Percentiles rank a stretch among this genome's conserved stretches.
Conservation (phyloP, 148 eudicot genomes). For the Selenicereus undatus region DNA sequence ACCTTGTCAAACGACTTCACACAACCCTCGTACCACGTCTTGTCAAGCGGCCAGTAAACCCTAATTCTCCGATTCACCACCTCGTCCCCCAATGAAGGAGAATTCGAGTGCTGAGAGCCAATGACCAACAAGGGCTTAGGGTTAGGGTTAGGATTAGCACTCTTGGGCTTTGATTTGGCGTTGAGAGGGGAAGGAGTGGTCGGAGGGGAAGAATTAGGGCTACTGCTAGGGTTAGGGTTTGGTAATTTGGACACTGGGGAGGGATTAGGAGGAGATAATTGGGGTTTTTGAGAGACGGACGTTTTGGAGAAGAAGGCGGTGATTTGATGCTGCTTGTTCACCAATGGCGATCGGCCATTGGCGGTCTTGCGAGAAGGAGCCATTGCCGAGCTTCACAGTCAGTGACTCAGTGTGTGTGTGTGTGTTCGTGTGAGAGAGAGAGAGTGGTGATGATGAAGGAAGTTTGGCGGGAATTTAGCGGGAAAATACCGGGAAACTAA, state of each 20-base stretch:
- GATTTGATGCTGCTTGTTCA: constrained; percentile 84
- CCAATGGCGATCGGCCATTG: constrained; percentile 85
- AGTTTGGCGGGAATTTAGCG: not conserved
- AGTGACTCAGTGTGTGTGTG: not conserved
- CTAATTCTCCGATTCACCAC: constrained; percentile 53
- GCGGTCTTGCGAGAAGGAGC: constrained; percentile 47
- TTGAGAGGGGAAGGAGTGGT: constrained; percentile 63
- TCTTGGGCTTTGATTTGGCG: constrained; percentile 33
- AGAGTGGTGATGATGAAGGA: not conserved
- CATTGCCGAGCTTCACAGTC: constrained; percentile 29
- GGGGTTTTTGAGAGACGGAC: constrained; percentile 23
- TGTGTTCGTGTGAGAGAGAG: not conserved
- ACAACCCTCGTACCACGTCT: constrained; percentile 73
- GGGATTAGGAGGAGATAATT: constrained; percentile 3
- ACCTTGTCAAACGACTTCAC: constrained; percentile 56
- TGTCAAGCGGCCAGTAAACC: constrained; percentile 90
- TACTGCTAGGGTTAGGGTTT: constrained; percentile 33
- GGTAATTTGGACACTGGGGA: constrained; percentile 7
- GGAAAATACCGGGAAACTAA: constrained; percentile 16
- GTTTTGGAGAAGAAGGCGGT: constrained; percentile 69
- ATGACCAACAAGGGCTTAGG: constrained; percentile 52
- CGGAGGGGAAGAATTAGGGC: constrained; percentile 37
- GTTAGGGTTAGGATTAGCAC: constrained; percentile 37
- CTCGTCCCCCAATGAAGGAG: constrained; percentile 37
- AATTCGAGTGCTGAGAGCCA: constrained; percentile 16